Evolutionary conservation across 1,284 basidiomycete genomes (phyloP).

Genomic region (Marasmius oreades): DNA sequence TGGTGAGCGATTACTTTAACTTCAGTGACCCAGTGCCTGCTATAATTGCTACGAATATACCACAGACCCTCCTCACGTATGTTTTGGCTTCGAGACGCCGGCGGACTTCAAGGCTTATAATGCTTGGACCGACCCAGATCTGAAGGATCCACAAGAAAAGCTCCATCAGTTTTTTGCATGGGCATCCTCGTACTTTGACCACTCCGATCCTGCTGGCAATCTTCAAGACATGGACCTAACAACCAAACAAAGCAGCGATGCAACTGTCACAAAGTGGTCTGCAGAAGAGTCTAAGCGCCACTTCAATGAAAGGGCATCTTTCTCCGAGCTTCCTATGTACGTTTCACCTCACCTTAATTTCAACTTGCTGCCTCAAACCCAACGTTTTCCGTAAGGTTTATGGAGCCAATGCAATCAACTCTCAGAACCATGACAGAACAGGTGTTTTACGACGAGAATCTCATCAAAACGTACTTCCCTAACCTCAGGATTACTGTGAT

Average conservation of each 20-base stretch:
- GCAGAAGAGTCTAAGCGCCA: not conserved
- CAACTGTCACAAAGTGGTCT: not conserved
- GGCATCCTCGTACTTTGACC: constrained; percentile 15
- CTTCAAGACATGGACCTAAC: not conserved
- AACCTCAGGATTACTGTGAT: constrained; percentile 4
- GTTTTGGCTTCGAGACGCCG: constrained; percentile 24
- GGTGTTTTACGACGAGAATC: constrained; percentile 5
- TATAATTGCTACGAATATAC: no score
- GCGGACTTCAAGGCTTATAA: constrained; percentile 13
- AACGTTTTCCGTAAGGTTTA: not conserved
- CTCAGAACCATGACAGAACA: constrained; percentile 2
- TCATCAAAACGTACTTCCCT: constrained; percentile 5
- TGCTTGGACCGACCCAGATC: constrained; percentile 18
- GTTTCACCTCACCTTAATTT: not conserved
- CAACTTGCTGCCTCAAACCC: no score
- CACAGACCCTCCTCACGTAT: constrained; percentile 27
- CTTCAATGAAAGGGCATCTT: not conserved
- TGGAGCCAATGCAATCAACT: constrained; percentile 3
- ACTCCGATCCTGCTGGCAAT: constrained; percentile 1
- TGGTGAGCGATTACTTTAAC: no score
- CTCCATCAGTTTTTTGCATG: constrained; percentile 8
- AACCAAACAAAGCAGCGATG: not conserved
- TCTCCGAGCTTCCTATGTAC: not conserved
- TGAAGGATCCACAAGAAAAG: constrained; percentile 10
- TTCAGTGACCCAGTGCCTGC: no score